Percentiles rank a stretch among this genome's conserved stretches.
Conservation (phyloP, 2,329 filamentous ascomycete genomes). For the Apiospora kogelbergensis region DNA sequence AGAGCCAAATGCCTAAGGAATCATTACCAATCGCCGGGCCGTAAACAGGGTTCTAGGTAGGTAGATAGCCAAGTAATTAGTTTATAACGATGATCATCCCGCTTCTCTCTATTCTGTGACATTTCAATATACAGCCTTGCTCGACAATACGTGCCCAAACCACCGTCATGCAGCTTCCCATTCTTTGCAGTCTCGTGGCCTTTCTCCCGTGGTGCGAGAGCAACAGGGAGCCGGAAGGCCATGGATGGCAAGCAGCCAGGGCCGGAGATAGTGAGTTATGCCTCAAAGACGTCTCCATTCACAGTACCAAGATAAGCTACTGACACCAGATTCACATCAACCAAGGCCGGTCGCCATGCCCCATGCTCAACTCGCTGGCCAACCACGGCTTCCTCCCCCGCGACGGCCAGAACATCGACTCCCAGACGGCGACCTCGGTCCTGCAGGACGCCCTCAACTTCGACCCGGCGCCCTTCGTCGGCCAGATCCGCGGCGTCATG, state of each 20-base stretch:
- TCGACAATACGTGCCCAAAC: not conserved
- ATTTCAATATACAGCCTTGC: not conserved
- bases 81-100: not conserved
- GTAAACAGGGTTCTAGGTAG: not conserved
- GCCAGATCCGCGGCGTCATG: not conserved
- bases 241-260: not conserved
- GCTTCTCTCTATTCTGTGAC: not conserved
- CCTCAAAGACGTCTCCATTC: not conserved
- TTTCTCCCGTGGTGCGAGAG: not conserved
- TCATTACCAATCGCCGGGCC: not conserved
- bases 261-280: conserved; percentile 1
- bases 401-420: conserved; percentile 8
- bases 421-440: not conserved
- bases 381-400: conserved; percentile 15
- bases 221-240: not conserved
- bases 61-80: not conserved
- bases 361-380: conserved; percentile 13
- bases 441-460: conserved; percentile 12
- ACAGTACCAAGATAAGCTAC: not conserved
- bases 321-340: not conserved
- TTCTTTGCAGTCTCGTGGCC: not conserved
- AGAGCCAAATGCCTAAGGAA: not conserved
- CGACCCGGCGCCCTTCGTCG: not conserved
- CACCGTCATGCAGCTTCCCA: not conserved
- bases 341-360: conserved; percentile 13